phyloP scores from a whole-genome alignment of 331 rosid genomes.

The Quercus lobata region DNA sequence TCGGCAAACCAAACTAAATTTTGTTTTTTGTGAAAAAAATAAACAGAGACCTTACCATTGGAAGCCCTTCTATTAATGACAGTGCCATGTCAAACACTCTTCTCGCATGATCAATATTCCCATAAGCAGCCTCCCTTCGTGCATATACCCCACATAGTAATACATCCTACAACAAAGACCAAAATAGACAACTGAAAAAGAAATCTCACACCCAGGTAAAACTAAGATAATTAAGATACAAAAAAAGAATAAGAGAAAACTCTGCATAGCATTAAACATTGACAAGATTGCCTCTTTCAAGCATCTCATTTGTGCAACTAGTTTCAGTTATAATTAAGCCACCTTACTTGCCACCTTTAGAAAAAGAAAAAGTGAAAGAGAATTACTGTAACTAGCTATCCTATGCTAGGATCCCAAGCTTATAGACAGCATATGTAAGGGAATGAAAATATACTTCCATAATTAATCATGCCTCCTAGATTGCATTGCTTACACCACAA shows the following conservation, averaged over 20 bases:
- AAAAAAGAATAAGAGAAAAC: not conserved
- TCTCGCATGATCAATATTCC: conserved; percentile 80
- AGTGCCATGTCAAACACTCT: conserved; percentile 94
- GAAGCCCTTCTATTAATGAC: conserved; percentile 69
- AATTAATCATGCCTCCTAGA: not conserved
- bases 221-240: not conserved
- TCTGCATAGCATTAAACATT: not conserved
- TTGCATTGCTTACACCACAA: not conserved
- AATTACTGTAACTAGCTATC: not conserved
- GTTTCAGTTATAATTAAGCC: not conserved
- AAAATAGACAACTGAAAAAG: not conserved
- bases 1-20: not conserved
- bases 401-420: not conserved
- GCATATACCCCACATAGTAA: conserved; percentile 93
- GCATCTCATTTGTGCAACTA: not conserved
- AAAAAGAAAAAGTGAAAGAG: not conserved
- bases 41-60: conserved; percentile 49
- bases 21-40: not conserved
- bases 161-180: conserved; percentile 54
- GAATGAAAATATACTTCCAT: not conserved
- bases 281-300: not conserved
- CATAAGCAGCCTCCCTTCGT: conserved; percentile 78
- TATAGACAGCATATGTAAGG: not conserved
- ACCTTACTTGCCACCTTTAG: not conserved
- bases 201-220: conserved; percentile 4